Evolutionary conservation across 1,139 yeast species (phyloP), one percentile per base, ranked within the genome.

Genomic region (Yarrowia galli): DNA sequence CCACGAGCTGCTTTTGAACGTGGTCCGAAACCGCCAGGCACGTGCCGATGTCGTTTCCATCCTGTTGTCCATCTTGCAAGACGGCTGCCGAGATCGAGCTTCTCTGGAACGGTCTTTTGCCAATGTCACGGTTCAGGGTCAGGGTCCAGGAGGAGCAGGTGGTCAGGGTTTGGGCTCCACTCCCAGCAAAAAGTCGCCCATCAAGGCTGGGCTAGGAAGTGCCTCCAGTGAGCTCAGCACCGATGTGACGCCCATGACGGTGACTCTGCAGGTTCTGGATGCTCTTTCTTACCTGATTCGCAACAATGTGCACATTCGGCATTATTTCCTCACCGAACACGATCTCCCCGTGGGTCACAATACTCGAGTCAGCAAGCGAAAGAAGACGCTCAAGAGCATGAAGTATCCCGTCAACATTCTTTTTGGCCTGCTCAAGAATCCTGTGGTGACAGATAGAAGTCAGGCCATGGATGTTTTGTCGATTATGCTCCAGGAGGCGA

Each of bases 271-370:
- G 74, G 84, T 89, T 6, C 82, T 92, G 63, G 97, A 91, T 71
- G 88, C 91, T 0, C 79, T 92, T 40, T 91, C 89, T 71, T 88
- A 84, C 73, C 80, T 93, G 67, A 82, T 92, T 66, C 92, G 90
- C 69, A 82, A 87, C 63, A 91, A 89, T 71, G 83, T 84, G 22
- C 91, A 88, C 71, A 82, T 91, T 74, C 84, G 96, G 70, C 87
- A 88, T 73, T 92, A 88, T 74, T 88, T 93, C 74, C 81, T 93
- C 69, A 87, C 90, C 7, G 97, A 92, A 72, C 97, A 92, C 75
- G 97, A 92, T 48, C 84, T 83, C 65, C 81, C 86, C 38, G 80
- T 85, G 68, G 73, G 74, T 40, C 76, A 79, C 69, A n/a, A n/a
- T n/a, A 79, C 79, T 42, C 82, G 81, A 70, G 70, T 76, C 46